phyloP scores from a whole-genome alignment of 2,329 filamentous ascomycete genomes.

The Didymella arachidicola region DNA sequence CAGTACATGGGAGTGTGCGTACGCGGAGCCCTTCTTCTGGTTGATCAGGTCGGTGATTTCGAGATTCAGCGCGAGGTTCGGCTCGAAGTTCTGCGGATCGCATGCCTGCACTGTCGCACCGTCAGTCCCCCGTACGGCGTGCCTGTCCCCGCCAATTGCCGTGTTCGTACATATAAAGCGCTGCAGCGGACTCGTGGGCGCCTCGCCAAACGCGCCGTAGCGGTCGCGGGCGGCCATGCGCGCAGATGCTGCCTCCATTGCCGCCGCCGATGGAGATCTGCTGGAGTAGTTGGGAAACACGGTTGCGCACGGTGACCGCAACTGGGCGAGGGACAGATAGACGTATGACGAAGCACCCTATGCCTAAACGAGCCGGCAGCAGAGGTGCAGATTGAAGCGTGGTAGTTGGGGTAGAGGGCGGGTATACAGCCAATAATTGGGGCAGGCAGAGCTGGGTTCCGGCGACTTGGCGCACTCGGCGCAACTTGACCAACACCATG shows the following conservation, averaged over 20 bases:
- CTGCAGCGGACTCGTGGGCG: slow-evolving; percentile 84
- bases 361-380: slow-evolving; percentile 13
- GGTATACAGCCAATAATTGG: slow-evolving; percentile 16
- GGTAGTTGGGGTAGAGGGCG: slow-evolving; percentile 16
- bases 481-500: too few species aligned
- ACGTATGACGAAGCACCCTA: slow-evolving; percentile 24
- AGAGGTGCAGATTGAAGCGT: slow-evolving; percentile 20
- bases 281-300: slow-evolving; percentile 24
- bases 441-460: not conserved
- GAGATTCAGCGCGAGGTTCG: slow-evolving; percentile 93
- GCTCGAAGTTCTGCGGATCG: slow-evolving; percentile 96
- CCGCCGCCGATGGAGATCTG: slow-evolving; percentile 30
- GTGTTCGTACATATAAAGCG: slow-evolving; percentile 77
- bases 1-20: slow-evolving; percentile 40
- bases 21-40: slow-evolving; percentile 92
- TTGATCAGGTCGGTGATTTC: slow-evolving; percentile 98
- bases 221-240: slow-evolving; percentile 95
- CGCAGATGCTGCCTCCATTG: slow-evolving; percentile 91
- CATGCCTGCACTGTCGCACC: slow-evolving; percentile 77
- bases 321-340: slow-evolving; percentile 16
- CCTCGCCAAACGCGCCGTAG: slow-evolving; percentile 82
- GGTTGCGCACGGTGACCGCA: slow-evolving; percentile 20
- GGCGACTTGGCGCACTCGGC: not conserved
- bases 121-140: slow-evolving; percentile 19
- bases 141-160: not conserved